Base-by-base conservation (phyloP, 768 basidiomycete species). In the Boletellus ananiceps region DNA sequence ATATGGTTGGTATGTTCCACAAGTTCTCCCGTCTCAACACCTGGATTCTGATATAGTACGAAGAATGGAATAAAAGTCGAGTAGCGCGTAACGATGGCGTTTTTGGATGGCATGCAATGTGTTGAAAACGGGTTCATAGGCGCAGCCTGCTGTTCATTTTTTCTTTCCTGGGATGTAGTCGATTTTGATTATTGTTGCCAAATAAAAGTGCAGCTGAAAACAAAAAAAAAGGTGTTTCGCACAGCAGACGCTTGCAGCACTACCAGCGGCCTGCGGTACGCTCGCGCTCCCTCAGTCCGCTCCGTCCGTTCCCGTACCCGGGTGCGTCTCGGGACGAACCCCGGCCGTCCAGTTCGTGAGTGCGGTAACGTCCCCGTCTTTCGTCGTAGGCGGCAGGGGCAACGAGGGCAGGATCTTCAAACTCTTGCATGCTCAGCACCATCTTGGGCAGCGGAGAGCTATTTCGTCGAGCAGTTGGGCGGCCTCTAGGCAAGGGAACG, bases 241-340 rank as follows among this genome's bases (percentile, higher is more conserved):
- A 23, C 49, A 40, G 43, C 37, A 35, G 43, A 32, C 35, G 25
- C 29, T 47, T 18, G 37, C 33, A n/a, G 39, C 21, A 38, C 55
- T 59, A 69, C 63, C 57, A 57, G 42, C 59, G 64, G 27, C 59
- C 53, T 15, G 59, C 57, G 7, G 59, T 61, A 33, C 71, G 68
- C 47, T 71, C 71, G 39, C 74, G 71, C 35, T 72, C 69, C 58
- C 78, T 54, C 43, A 87, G 64, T 7, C 84, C 86, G 55, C 83
- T 86, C 44, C 84, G 77, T 45, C 84, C 84, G 36, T 69, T 70
- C 5, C 83, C 84, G 50, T 69, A 81, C 8, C 84, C 84, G 33
- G 84, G 84, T 2, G 79, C 83, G 33, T 72, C 68, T n/a, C 66
- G 67, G 31, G 69, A 69, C 40, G 57, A 57, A 27, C 67, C 71